Evolutionary conservation across 176 grass and related monocot species (phyloP).

Genomic region (Bothriochloa decipiens): DNA sequence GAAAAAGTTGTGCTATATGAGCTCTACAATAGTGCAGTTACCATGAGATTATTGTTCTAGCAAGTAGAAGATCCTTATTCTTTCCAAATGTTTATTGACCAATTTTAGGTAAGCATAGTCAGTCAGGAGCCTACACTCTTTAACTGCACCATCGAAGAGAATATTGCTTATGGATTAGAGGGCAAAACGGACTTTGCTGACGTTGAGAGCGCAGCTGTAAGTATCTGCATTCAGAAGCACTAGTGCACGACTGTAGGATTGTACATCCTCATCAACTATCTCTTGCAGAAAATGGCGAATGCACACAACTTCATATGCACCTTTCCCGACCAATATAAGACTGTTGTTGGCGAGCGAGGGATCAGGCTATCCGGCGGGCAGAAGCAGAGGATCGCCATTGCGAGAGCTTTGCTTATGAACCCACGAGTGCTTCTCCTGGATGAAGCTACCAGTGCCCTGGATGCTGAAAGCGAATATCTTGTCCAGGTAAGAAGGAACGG

Average conservation of each 20-base stretch:
- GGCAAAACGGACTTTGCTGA: conserved; percentile 61
- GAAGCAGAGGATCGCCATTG: conserved; percentile 96
- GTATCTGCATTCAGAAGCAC: conserved; percentile 39
- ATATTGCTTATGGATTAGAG: conserved; percentile 89
- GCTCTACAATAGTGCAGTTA: not conserved
- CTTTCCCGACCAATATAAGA: conserved; percentile 90
- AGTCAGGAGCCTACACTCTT: conserved; percentile 96
- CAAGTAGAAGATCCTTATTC: conserved; percentile 1
- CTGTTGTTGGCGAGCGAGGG: conserved; percentile 84
- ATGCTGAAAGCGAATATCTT: conserved; percentile 97
- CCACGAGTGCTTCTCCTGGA: conserved; percentile 91
- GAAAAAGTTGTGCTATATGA: not conserved
- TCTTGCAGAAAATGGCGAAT: conserved; percentile 93
- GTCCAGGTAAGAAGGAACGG: conserved; percentile 70
- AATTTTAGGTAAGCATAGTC: conserved; percentile 95
- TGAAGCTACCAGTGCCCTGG: conserved; percentile 96
- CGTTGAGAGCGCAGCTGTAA: conserved; percentile 83
- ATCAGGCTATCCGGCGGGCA: conserved; percentile 92
- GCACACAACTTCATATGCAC: conserved; percentile 83
- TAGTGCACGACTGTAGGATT: not conserved
- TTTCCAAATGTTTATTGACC: conserved; percentile 28
- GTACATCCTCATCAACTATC: not conserved
- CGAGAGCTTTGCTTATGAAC: conserved; percentile 98
- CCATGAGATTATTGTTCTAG: conserved; percentile 26
- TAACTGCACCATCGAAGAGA: conserved; percentile 96